These are phyloP conservation scores for Bipolaris oryzae DNA, from an alignment of 2,329 filamentous ascomycete genomes.

Conservation along the genomic window DNA sequence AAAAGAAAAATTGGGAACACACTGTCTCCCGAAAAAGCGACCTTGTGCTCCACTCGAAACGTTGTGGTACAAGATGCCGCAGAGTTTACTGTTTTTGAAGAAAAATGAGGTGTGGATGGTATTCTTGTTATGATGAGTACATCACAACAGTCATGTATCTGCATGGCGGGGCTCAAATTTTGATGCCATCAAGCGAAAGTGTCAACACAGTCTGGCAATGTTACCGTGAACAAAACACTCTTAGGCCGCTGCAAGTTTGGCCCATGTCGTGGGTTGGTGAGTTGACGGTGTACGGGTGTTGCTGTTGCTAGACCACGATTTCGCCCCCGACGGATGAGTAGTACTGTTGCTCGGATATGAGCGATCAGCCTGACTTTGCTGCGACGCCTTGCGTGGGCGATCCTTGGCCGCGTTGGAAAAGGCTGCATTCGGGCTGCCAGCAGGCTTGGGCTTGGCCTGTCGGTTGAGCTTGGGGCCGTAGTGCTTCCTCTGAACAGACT, in stretches of 20 bases:
- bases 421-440: slow-evolving; percentile 25
- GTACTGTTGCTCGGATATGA: slow-evolving; percentile 30
- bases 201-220: not conserved
- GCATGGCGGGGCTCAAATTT: not conserved
- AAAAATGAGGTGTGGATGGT: slow-evolving; percentile 20
- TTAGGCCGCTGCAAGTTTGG: slow-evolving; percentile 34
- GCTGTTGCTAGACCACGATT: slow-evolving; percentile 33
- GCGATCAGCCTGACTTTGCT: slow-evolving; percentile 36
- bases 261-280: slow-evolving; percentile 30
- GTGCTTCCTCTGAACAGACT: slow-evolving; percentile 37
- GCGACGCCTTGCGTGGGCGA: slow-evolving; percentile 40
- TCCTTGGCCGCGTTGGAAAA: slow-evolving; percentile 30
- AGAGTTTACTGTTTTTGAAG: slow-evolving; percentile 26
- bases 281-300: slow-evolving; percentile 30
- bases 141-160: slow-evolving; percentile 12
- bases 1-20: slow-evolving; percentile 19
- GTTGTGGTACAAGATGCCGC: slow-evolving; percentile 34
- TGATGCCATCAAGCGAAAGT: slow-evolving; percentile 12
- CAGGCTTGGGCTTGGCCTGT: slow-evolving; percentile 37
- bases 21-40: slow-evolving; percentile 26
- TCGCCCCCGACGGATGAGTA: slow-evolving; percentile 33
- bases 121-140: slow-evolving; percentile 15
- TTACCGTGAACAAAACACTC: not conserved
- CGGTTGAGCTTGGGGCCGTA: slow-evolving; percentile 24
- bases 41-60: slow-evolving; percentile 29